Base-by-base conservation (phyloP, 805 yeast genomes). In the Barnettozyma pratensis region DNA sequence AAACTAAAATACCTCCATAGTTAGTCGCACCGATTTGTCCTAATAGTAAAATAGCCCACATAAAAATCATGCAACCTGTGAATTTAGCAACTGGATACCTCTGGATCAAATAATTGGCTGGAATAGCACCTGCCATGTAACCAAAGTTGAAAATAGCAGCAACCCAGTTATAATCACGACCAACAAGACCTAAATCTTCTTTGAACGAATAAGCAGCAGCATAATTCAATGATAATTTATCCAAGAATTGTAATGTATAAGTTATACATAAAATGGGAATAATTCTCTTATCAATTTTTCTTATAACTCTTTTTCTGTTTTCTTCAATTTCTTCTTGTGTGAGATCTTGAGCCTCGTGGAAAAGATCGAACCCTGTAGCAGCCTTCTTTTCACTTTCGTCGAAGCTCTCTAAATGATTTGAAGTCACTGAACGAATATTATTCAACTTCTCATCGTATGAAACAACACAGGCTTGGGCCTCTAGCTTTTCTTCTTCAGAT, bases 91-190 rank as follows among this genome's bases (percentile, higher is more conserved):
- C 36, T 34, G 42, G 40, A 29, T 30, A 49, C 19, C 28, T 45
- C 42, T 41, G 44, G 12, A 49, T 30, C 10, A 49, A 34, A 14
- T 36, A 45, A 32, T 41, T 40, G 2, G 42, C n/a, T 31, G 49
- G 49, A 19, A 45, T 26, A 37, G 47, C 44, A 42, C 48, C 48
- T 19, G 39, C 40, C 30, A 49, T 34, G 37, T 49, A 49, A 26
- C 49, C 49, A 31, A 39, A 36, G 31, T 49, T 44, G 32, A 49
- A 49, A 14, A 42, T 42, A 30, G 52, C 40, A 26, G 45, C 44
- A 12, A 47, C 41, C 45, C 44, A 29, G 31, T 47, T 47, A 42
- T 47, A 47, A 38, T 44, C 46, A 32, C 42, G 34, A 32, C 46
- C 46, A 31, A 44, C 46, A 38, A 44, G 46, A 9, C 46, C 46